A percentile compares a stretch with the other conserved stretches of the same genome.
phyloP scores from a whole-genome alignment of 2,329 filamentous ascomycete species.

The Penicillium occitanis region DNA sequence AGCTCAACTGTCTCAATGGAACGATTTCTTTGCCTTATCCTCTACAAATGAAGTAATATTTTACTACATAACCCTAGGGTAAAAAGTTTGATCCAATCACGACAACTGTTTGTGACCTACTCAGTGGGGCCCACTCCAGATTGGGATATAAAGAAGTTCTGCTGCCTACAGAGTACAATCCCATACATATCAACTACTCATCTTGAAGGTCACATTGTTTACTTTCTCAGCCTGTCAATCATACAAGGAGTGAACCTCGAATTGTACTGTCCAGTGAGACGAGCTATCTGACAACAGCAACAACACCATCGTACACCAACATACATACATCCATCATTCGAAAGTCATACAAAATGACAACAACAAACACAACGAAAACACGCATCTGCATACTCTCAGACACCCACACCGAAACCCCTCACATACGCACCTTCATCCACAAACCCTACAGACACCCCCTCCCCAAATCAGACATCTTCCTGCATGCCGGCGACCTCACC shows the following conservation, averaged over 20 bases:
- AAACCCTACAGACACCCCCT: constrained; percentile 45
- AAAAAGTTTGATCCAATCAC: neutral
- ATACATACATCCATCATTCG: neutral
- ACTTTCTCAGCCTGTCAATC: neutral
- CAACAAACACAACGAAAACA: constrained; percentile 31
- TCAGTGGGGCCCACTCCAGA: neutral
- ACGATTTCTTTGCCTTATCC: constrained; percentile 18
- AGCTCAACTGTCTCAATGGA: constrained; percentile 22
- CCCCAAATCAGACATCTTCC: constrained; percentile 53
- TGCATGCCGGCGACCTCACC: constrained; percentile 62
- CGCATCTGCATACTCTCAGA: constrained; percentile 47
- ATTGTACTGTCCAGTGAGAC: neutral
- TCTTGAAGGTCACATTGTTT: too few species aligned
- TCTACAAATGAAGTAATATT: neutral
- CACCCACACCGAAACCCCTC: constrained; percentile 38
- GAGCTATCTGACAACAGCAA: neutral
- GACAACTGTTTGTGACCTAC: neutral
- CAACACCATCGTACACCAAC: neutral
- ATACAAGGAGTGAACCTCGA: neutral
- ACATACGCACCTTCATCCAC: constrained; percentile 24
- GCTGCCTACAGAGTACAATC: neutral
- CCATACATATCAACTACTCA: neutral
- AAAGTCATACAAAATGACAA: neutral
- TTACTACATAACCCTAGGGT: neutral
- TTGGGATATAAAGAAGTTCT: neutral